Percentiles rank a stretch among this genome's conserved stretches.
phyloP scores from a whole-genome alignment of 2,329 filamentous ascomycete species.

The Chlorencoelia australis region DNA sequence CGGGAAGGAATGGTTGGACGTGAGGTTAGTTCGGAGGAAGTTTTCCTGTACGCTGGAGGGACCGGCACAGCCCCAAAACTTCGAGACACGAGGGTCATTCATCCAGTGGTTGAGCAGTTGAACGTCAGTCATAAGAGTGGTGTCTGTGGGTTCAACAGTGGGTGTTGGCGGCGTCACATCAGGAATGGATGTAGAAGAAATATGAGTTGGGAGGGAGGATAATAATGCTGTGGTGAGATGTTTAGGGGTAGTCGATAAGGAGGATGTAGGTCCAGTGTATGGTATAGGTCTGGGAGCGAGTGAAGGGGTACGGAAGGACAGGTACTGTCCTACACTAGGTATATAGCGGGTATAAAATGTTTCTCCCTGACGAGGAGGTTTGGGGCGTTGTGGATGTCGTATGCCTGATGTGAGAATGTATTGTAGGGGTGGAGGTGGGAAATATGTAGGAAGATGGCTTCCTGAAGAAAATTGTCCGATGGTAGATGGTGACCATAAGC shows the following conservation, averaged over 20 bases:
- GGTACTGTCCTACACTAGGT: conserved; percentile 69
- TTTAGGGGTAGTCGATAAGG: conserved; percentile 17
- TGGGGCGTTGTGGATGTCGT: conserved; percentile 78
- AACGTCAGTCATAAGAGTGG: conserved; percentile 38
- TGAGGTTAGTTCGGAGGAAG: conserved; percentile 59
- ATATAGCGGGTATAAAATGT: conserved; percentile 85
- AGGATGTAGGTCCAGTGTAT: conserved; percentile 47
- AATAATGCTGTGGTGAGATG: conserved; percentile 20
- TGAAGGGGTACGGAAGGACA: conserved; percentile 81
- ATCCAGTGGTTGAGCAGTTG: conserved; percentile 81
- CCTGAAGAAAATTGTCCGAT: conserved; percentile 68
- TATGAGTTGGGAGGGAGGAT: conserved; percentile 23
- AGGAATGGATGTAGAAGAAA: conserved; percentile 29
- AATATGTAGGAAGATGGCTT: conserved; percentile 84
- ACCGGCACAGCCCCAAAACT: conserved; percentile 70
- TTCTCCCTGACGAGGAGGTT: conserved; percentile 82
- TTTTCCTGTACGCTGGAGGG: conserved; percentile 46
- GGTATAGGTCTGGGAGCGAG: conserved; percentile 52
- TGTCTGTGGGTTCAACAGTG: conserved; percentile 23
- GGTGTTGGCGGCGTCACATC: conserved; percentile 32
- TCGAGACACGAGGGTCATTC: conserved; percentile 69
- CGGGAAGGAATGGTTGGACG: conserved; percentile 70
- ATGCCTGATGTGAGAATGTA: conserved; percentile 70
- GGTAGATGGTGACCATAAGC: conserved; percentile 30
- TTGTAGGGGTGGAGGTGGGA: conserved; percentile 71